Base-by-base conservation (phyloP, 2,329 filamentous ascomycete genomes). In the Grosmannia huntii region DNA sequence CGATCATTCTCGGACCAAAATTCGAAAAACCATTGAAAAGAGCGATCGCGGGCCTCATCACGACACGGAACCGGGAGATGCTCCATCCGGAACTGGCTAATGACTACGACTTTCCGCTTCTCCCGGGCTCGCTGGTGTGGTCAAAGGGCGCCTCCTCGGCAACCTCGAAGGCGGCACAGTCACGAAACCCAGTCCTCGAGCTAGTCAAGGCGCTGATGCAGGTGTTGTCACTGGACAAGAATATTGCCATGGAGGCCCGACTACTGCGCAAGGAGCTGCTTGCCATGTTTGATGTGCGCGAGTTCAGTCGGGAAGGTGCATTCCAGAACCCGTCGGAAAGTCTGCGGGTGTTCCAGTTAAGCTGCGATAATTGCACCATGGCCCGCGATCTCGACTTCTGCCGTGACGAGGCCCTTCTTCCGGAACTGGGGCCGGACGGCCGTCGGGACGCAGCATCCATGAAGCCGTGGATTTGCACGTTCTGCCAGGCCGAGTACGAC, bases 161-260 rank as follows among this genome's bases (percentile, higher is more conserved):
- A 9, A 3, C 41, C 6, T 44, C 41, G 19, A 16, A 52, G 1
- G 56, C 59, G 0, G 36, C 53, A 5, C 59, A 71, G 51, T 72
- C 74, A 55, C 77, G 76, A 60, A 92, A 94, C 66, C 88, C 92
- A 0, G 84, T 90, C 0, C 80, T 99, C 0, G 91, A 97, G 70
- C 82, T 99, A 4, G 90, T 96, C 65, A 99, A 97, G 72, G 83
- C 82, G 21, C 80, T 99, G 50, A 95, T 95, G 84, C 92, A 97
- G 69, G 87, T 99, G 11, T 77, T 99, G 5, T 88, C 84, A 38
- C 81, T 99, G 0, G 94, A 96, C 72, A 94, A 92, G 70, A 89
- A 89, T 65, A 94, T 95, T 65, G 86, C 85, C 0, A 82, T 95
- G 53, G 92, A 97, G 71, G 90, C 90, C 3, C 85, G 94, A 6